Conservation (phyloP, 345 rosid genomes). For the Garcia nutans region DNA sequence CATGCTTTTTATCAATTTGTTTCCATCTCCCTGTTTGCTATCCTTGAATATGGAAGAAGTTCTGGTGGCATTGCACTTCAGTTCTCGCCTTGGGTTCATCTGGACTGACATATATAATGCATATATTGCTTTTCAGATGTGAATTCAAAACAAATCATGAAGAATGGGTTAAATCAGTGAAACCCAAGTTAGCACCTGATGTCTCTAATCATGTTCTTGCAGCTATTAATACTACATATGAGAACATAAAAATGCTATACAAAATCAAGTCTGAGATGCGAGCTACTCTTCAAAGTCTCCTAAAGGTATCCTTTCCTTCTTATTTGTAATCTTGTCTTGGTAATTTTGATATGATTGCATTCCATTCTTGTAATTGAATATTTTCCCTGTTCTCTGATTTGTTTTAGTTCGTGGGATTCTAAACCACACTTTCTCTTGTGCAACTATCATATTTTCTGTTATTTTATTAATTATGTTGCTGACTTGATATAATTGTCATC, state of each 20-base stretch:
- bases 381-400: neutral
- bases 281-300: slow-evolving; percentile 62
- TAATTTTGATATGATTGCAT: neutral
- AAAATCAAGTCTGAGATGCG: slow-evolving; percentile 80
- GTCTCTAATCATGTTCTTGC: slow-evolving; percentile 48
- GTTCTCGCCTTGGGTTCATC: neutral
- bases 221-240: slow-evolving; percentile 53
- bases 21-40: neutral
- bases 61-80: neutral
- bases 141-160: slow-evolving; percentile 85
- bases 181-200: slow-evolving; percentile 66
- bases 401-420: neutral
- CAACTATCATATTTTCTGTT: neutral
- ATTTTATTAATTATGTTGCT: neutral
- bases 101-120: slow-evolving; percentile 15
- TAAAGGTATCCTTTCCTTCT: slow-evolving; percentile 51
- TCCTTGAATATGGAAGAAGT: neutral
- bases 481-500: neutral
- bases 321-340: slow-evolving; percentile 9
- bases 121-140: slow-evolving; percentile 48
- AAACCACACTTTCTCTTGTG: neutral
- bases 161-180: slow-evolving; percentile 77
- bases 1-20: neutral
- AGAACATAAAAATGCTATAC: slow-evolving; percentile 56
- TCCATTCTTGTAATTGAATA: neutral